Base-by-base conservation (phyloP, 192 early-diverging fungal genomes). In the Backusella psychrophila region DNA sequence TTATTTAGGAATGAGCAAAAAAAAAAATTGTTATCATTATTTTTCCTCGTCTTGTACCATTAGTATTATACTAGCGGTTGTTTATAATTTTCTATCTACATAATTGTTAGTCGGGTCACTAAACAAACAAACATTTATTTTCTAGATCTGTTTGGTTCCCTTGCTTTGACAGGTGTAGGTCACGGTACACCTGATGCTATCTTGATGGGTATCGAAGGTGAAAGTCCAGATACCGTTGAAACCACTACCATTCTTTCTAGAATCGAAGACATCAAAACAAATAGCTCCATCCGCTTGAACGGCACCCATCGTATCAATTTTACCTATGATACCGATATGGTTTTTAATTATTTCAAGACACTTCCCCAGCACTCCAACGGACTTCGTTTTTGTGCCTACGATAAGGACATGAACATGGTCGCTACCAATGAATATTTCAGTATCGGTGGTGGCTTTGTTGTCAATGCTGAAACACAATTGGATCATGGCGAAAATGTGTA, bases 341-440 rank as follows among this genome's bases (percentile, higher is more conserved):
- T 94, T 17, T 95, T 98, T 72, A 93, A 97, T 85, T 94, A 91
- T 73, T 90, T 89, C 73, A 90, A 96, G 76, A 90, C 91, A 2
- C 86, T 98, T 14, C 97, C 96, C 5, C 93, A 95, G 76, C 97
- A 98, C 78, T 95, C 97, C 9, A 98, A 98, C 81, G 97, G 97
- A 69, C 95, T 98, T 91, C 91, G 97, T 23, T 95, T 98, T 77
- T 93, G 93, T 53, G 94, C 91, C 31, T 96, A 93, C 80, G 91
- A 96, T 78, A 81, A 82, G 34, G 76, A 91, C 19, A 93, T 92
- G 26, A 93, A 96, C 71, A 85, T 98, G 86, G 85, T 94, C 65
- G 96, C 95, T 3, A 95, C 94, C 49, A 96, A 97, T 83, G 97
- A 98, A 82, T 98, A 94, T 86, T 97, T 96, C 86, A 95, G 94